A percentile compares a stretch with the other conserved stretches of the same genome.
phyloP scores from a whole-genome alignment of 345 rosid species.

The Lumnitzera racemosa region DNA sequence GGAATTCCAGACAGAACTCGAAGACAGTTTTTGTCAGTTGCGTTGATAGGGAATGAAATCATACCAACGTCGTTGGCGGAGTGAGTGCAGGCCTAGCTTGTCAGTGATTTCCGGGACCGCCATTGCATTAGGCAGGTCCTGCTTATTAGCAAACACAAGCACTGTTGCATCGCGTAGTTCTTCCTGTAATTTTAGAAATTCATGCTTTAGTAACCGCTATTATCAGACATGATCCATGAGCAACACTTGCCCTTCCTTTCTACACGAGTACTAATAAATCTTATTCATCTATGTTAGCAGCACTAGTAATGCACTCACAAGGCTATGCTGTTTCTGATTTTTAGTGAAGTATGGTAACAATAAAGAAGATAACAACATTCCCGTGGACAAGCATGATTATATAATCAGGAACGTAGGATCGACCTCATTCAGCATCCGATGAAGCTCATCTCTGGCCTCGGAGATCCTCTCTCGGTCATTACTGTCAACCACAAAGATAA shows the following conservation, averaged over 20 bases:
- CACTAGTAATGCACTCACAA: too few relatives aligned
- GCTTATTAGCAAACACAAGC: constrained; percentile 69
- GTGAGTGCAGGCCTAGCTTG: constrained; percentile 55
- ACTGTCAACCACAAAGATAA: constrained; percentile 62
- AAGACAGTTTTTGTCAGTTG: too few relatives aligned
- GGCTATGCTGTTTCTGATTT: too few relatives aligned
- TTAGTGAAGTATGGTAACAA: too few relatives aligned
- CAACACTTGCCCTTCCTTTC: too few relatives aligned
- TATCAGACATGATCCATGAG: too few relatives aligned
- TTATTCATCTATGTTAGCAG: not conserved
- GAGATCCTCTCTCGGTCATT: constrained; percentile 48
- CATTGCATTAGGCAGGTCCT: constrained; percentile 65
- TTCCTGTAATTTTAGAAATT: constrained; percentile 17
- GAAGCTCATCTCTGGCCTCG: constrained; percentile 59
- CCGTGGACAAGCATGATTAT: too few relatives aligned
- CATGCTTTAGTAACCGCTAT: too few relatives aligned
- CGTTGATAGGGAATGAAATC: not conserved
- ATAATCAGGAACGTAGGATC: not conserved
- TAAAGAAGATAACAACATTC: too few relatives aligned
- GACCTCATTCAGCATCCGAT: constrained; percentile 59
- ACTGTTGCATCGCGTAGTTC: constrained; percentile 43
- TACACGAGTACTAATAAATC: too few relatives aligned
- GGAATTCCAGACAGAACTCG: not conserved
- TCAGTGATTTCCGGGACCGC: constrained; percentile 53
- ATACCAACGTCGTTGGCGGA: constrained; percentile 59